Evolutionary conservation across 2,329 filamentous ascomycete species (phyloP), one percentile per base, ranked within the genome.

Genomic region (Aspergillus sclerotialis): DNA sequence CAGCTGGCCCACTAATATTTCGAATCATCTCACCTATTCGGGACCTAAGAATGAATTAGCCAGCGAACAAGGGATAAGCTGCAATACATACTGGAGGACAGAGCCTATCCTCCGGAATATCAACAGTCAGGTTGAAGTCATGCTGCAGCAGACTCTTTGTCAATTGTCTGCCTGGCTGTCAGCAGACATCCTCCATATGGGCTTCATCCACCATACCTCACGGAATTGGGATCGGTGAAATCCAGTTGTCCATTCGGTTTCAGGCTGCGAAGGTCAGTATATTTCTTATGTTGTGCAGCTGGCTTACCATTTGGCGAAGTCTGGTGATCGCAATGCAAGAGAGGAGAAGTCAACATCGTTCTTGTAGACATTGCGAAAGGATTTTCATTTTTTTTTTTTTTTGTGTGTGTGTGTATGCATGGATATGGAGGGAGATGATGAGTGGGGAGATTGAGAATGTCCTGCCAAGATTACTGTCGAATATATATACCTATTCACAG

Each of bases 101-200:
- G 1, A 98, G 69, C 14, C 90, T 73, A 57, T 94, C 80, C 16
- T 74, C 64, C 0, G 88, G 88, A 1, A 96, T 68, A 5, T 81
- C 69, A 10, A 95, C 64, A 1, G 67, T 52, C 7, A 96, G 61
- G 9, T 70, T 72, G 58, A 95, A 96, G 58, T 95, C 82, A 10
- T 74, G 63, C 39, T 75, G 76, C 12, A 96, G 69, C 2, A 95
- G 70, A 12, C 81, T 80, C 53, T 83, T 88, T 8, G 89, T 93
- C 31, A 96, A 69, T 48, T 73, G 65, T 48, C 75, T 76, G 40
- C 30, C 28, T 33, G 33, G 43, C 23, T 40, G 34, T 49, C 33
- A 40, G 37, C 17, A 12, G 15, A 12, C 14, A 7, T 28, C 23
- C 7, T 17, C 5, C 12, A 31, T n/a, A 23, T 17, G 11, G 5